Percentiles rank a stretch among this genome's conserved stretches.
Conservation (phyloP, 345 rosid genomes). For the Clarkia xantiana region DNA sequence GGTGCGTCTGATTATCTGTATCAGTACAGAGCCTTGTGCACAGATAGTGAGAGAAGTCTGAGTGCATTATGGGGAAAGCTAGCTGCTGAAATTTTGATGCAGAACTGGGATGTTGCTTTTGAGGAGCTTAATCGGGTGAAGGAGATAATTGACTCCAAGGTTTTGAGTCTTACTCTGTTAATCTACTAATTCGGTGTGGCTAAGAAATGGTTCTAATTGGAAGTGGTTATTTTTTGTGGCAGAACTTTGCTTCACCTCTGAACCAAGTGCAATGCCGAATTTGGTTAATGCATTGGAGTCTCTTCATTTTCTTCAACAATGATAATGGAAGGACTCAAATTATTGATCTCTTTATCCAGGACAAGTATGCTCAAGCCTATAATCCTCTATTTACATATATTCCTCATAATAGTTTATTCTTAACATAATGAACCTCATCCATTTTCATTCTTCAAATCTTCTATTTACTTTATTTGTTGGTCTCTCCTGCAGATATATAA, state of each 20-base stretch:
- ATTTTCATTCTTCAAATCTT: no score
- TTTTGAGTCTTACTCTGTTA: constrained; percentile 6
- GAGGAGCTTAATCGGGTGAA: constrained; percentile 90
- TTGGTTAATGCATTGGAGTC: constrained; percentile 99
- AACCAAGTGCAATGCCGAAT: constrained; percentile 85
- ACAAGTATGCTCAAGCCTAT: constrained; percentile 43
- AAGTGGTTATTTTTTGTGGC: constrained; percentile 11
- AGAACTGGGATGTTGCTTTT: constrained; percentile 86
- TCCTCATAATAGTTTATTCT: no score
- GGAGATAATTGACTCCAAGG: constrained; percentile 93
- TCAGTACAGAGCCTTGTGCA: constrained; percentile 81
- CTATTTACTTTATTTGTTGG: background rate
- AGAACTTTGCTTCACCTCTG: constrained; percentile 75
- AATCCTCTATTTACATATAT: background rate
- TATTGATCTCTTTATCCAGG: constrained; percentile 93
- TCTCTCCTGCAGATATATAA: constrained; percentile 45
- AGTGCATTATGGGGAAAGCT: constrained; percentile 97
- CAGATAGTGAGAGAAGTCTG: constrained; percentile 68
- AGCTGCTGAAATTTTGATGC: constrained; percentile 94
- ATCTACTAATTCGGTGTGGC: background rate
- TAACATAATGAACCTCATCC: background rate
- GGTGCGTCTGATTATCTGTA: constrained; percentile 97
- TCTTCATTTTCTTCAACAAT: constrained; percentile 89
- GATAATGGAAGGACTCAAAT: constrained; percentile 92
- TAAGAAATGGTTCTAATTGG: constrained; percentile 1